phyloP scores from a whole-genome alignment of 805 yeast genomes.

The Candida argentea region DNA sequence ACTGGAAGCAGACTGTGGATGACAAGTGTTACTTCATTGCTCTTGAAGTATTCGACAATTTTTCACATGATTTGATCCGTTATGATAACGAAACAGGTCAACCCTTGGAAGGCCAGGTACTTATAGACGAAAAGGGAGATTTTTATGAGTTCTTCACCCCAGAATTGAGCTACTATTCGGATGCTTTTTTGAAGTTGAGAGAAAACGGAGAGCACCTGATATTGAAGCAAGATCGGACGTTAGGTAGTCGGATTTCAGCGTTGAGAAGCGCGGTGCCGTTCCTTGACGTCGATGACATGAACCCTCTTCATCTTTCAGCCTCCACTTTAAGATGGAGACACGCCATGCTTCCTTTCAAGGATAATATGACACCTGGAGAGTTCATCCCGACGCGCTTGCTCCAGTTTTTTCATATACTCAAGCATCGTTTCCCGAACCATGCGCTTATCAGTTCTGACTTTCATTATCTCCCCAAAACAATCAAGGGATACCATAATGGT shows the following conservation, averaged over 20 bases:
- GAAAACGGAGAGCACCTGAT: constrained; percentile 34
- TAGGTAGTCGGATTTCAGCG: constrained; percentile 15
- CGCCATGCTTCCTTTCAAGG: constrained; percentile 53
- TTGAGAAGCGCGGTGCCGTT: constrained; percentile 21
- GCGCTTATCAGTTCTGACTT: constrained; percentile 69
- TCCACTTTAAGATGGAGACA: constrained; percentile 34
- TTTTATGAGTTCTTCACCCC: constrained; percentile 64
- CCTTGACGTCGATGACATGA: constrained; percentile 25
- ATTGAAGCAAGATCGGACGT: constrained; percentile 13
- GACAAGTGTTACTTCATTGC: constrained; percentile 74
- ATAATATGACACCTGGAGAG: constrained; percentile 60
- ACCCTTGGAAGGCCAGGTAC: constrained; percentile 72
- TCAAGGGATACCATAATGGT: constrained; percentile 48
- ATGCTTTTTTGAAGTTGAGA: constrained; percentile 46
- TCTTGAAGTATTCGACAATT: constrained; percentile 74
- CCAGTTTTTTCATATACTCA: constrained; percentile 53
- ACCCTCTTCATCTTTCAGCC: constrained; percentile 51
- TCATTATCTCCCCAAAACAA: constrained; percentile 33
- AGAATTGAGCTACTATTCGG: constrained; percentile 46
- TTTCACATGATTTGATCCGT: constrained; percentile 72
- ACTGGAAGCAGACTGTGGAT: constrained; percentile 51
- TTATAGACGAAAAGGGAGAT: constrained; percentile 63
- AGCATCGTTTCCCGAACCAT: constrained; percentile 64
- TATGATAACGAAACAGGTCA: constrained; percentile 58
- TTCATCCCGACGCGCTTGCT: constrained; percentile 71